phyloP scores from a whole-genome alignment of 2,329 filamentous ascomycete genomes.

The Colletotrichum sp. region DNA sequence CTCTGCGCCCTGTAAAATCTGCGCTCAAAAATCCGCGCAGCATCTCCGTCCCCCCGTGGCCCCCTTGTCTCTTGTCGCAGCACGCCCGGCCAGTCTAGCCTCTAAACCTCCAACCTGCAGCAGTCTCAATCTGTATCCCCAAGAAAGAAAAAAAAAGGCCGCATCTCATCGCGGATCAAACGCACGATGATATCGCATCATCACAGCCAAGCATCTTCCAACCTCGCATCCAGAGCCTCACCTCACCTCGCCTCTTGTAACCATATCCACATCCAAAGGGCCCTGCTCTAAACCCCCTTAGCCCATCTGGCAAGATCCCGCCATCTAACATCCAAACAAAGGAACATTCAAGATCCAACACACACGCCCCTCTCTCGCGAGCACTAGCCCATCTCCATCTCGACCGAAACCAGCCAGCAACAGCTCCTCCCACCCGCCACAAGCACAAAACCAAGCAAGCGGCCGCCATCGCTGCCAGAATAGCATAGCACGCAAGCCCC shows the following conservation, averaged over 20 bases:
- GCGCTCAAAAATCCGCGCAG: neutral
- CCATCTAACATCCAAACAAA: neutral
- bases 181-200: neutral
- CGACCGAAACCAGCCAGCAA: constrained; percentile 12
- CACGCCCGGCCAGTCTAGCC: neutral
- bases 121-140: neutral
- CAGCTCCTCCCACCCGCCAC: neutral
- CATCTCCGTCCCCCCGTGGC: neutral
- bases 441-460: neutral
- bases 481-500: neutral
- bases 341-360: neutral
- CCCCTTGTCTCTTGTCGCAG: neutral
- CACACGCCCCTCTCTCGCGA: neutral
- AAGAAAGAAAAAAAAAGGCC: neutral
- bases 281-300: neutral
- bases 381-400: neutral
- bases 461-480: neutral
- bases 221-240: neutral
- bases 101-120: neutral
- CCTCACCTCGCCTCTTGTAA: neutral
- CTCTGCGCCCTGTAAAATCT: neutral
- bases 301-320: neutral
- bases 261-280: neutral
- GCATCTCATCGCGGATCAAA: neutral
- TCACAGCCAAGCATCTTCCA: neutral